Base-by-base conservation (phyloP, 768 basidiomycete species). In the Mycena galericulata region DNA sequence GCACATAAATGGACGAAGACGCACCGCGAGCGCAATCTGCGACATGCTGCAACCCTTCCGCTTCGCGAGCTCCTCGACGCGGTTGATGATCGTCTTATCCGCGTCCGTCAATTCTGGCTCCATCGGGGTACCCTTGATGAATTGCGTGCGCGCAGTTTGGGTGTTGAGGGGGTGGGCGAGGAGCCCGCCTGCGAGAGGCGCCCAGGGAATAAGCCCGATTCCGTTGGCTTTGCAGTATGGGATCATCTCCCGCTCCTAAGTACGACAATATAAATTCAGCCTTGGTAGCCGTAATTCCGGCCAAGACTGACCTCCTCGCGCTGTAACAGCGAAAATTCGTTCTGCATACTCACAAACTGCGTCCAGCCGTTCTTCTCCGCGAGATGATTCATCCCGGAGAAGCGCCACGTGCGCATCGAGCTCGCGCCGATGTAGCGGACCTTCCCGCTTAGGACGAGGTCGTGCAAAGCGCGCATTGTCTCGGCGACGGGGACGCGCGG, bases 261-360 rank as follows among this genome's bases (percentile, higher is more conserved):
- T 27, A 36, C 17, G 10, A 9, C 38, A 9, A 17, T 38, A n/a
- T n/a, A n/a, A n/a, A n/a, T n/a, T n/a, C n/a, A n/a, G n/a, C n/a
- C n/a, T n/a, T n/a, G n/a, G n/a, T n/a, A n/a, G n/a, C n/a, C n/a
- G n/a, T n/a, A n/a, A n/a, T n/a, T n/a, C n/a, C n/a, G n/a, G n/a
- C n/a, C n/a, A n/a, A n/a, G n/a, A n/a, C n/a, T n/a, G n/a, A 78
- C 77, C 75, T 89, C 87, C 56, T 86, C 82, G 32, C 88, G 80
- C 69, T 90, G 89, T 15, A 88, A 77, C 4, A 88, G 75, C 24
- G 81, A 86, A 68, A 88, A 83, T 59, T 86, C 84, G 53, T 82
- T 79, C 75, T 89, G 88, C 80, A 89, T 86, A 63, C 86, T 84
- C n/a, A n/a, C n/a, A n/a, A n/a, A n/a, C n/a, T n/a, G n/a, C n/a